Evolutionary conservation across 805 yeast genomes (phyloP), one percentile per base, ranked within the genome.

Genomic region (Kuraishia hungarica): DNA sequence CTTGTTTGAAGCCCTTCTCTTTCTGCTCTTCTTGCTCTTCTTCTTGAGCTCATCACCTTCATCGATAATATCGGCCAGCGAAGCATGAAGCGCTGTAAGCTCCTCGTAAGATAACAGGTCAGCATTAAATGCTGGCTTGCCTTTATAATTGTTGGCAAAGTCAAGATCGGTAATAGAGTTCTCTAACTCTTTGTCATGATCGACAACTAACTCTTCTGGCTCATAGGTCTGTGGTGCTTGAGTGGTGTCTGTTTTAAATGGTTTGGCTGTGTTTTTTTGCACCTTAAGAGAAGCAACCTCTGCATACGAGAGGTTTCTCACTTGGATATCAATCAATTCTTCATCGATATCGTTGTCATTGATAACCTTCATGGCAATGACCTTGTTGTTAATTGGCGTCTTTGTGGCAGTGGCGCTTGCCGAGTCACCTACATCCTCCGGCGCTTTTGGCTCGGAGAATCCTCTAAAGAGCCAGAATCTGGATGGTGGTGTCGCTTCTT

Each of bases 271-370:
- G 22, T 20, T 35, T 28, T 51, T 48, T 28, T 24, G 58, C 43
- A 57, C 60, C 54, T 57, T 65, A 53, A 72, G 61, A 1, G 75
- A 65, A 13, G 81, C 81, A 23, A 75, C 82, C 66, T 80, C 84
- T 13, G 82, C 82, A 61, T 80, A 80, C 8, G 83, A 76, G 61
- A 79, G 64, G 55, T 74, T 71, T 54, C 81, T 74, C 48, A 78
- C 64, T 51, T 73, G 72, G 54, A 80, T 74, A 53, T 72, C 74
- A 23, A 80, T 71, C 60, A 76, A 79, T 53, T 74, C 82, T 17
- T 66, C 70, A 53, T 69, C 75, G 11, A 64, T 70, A 17, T 66
- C 71, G 53, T 69, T 75, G 11, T 65, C 70, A n/a, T 55, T 60
- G 24, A 64, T 51, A 52, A 59, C 62, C 58, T 63, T 65, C 72